Evolutionary conservation across 2,329 filamentous ascomycete genomes (phyloP), one percentile per base, ranked within the genome.

Genomic region (Stagonosporopsis rhizophila): DNA sequence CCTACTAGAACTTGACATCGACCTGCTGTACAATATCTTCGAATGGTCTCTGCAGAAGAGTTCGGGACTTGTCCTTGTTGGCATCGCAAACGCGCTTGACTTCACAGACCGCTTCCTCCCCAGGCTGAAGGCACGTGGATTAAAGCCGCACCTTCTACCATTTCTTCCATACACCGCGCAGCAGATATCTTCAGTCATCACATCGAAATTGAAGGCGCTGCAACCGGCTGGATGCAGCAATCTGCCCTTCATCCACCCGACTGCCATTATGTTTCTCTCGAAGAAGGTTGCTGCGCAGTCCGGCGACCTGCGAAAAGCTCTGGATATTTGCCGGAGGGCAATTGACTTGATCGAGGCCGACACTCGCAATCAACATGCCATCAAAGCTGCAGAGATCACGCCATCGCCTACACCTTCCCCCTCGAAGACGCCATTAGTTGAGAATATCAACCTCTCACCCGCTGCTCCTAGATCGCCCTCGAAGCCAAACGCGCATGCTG

Each of bases 51-150:
- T 99, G 69, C 86, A 91, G 60, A 87, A 87, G 61, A 85, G 86
- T 1, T 97, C 95, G 0, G 87, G 86, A 19, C 86, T 99, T 5
- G 81, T 95, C 32, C 81, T 99, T 17, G 85, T 99, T 45, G 95
- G 95, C 44, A 96, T 99, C 70, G 95, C 95, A 66, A 99, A 99
- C 70, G 95, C 95, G 4, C 82, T 99, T 50, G 95, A 99, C 73
- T 81, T 99, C 53, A 99, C 95, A 0, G 95, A 98, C 73, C 90
- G 95, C 9, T 96, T 97, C 67, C 83, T 99, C 19, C 95, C 95
- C 45, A 89, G 94, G 47, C 85, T 99, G 60, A 98, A 98, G 80
- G 88, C 92, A 19, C 91, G 92, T 68, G 96, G 96, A 67, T 81
- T 99, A 61, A 96, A 93, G 78, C 95, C 95, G 2, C 87, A 90